phyloP scores from a whole-genome alignment of 768 basidiomycete genomes.

The Neoboletus magnificus region DNA sequence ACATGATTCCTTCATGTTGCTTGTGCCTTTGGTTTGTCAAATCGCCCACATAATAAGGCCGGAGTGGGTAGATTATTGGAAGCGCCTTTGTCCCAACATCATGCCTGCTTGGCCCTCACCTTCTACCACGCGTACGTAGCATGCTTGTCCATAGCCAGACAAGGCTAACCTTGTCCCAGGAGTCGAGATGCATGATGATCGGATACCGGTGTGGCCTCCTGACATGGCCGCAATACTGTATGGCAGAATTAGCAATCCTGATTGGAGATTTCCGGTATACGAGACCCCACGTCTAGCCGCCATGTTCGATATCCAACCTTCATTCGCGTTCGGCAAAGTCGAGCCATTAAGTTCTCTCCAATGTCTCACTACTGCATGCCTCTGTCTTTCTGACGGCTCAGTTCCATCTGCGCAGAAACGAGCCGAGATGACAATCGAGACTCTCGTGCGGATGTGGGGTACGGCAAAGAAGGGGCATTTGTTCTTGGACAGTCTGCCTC shows the following conservation, averaged over 20 bases:
- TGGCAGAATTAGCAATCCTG: conserved; percentile 56
- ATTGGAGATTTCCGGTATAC: conserved; percentile 56
- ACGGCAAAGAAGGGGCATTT: conserved; percentile 41
- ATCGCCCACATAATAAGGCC: conserved; percentile 63
- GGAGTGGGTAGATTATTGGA: conserved; percentile 95
- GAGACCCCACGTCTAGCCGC: conserved; percentile 45
- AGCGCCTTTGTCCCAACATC: conserved; percentile 66
- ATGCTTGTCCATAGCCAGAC: background rate
- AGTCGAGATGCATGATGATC: conserved; percentile 55
- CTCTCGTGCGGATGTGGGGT: conserved; percentile 45
- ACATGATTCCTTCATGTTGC: conserved; percentile 50
- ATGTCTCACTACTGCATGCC: conserved; percentile 55
- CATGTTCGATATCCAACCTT: conserved; percentile 48
- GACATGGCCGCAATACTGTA: conserved; percentile 69
- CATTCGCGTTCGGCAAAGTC: conserved; percentile 58
- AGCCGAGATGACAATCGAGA: conserved; percentile 60
- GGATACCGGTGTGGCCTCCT: conserved; percentile 73
- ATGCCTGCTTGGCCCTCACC: conserved; percentile 58
- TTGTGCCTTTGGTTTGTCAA: conserved; percentile 63
- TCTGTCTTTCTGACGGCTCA: conserved; percentile 53
- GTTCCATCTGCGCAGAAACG: conserved; percentile 54
- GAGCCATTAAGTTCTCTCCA: conserved; percentile 57
- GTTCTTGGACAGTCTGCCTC: conserved; percentile 54
- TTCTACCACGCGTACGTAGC: conserved; percentile 27
- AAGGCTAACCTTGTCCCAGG: conserved; percentile 30